A percentile compares a stretch with the other conserved stretches of the same genome.
Evolutionary conservation across 2,329 filamentous ascomycete genomes (phyloP).

Genomic region (Lasiodiplodia sp.): DNA sequence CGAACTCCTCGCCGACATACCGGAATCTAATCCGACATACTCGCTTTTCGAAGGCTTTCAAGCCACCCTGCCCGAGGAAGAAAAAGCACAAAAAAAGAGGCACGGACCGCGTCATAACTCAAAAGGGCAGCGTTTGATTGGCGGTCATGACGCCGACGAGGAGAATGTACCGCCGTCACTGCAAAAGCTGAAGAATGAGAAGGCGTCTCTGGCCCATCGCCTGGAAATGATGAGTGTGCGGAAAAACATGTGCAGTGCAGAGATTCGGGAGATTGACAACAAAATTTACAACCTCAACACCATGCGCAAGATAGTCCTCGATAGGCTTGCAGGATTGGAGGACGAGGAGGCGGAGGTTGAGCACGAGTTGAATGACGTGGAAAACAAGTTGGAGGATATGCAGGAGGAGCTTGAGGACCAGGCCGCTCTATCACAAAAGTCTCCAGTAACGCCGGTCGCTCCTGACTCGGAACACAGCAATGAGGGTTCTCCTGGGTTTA

Average conservation of each 20-base stretch:
- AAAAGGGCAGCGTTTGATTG: slow-evolving; percentile 77
- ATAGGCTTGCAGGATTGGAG: slow-evolving; percentile 84
- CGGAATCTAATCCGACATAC: slow-evolving; percentile 83
- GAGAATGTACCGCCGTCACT: slow-evolving; percentile 70
- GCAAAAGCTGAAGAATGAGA: slow-evolving; percentile 79
- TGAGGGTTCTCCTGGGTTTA: slow-evolving; percentile 70
- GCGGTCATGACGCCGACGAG: slow-evolving; percentile 66
- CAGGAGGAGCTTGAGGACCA: slow-evolving; percentile 65
- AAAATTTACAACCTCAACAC: slow-evolving; percentile 92
- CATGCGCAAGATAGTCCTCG: slow-evolving; percentile 91
- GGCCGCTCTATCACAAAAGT: slow-evolving; percentile 53
- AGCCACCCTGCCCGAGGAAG: slow-evolving; percentile 75
- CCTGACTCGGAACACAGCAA: slow-evolving; percentile 55
- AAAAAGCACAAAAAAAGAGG: slow-evolving; percentile 69
- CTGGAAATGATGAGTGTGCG: slow-evolving; percentile 90
- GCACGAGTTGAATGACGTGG: slow-evolving; percentile 74
- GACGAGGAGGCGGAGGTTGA: slow-evolving; percentile 90
- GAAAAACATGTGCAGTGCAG: slow-evolving; percentile 97
- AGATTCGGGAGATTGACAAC: slow-evolving; percentile 95
- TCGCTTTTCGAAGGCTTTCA: slow-evolving; percentile 97
- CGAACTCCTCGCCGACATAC: slow-evolving; percentile 87
- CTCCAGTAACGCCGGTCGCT: slow-evolving; percentile 50
- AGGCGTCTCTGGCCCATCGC: slow-evolving; percentile 79
- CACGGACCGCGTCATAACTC: slow-evolving; percentile 70
- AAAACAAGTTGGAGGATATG: slow-evolving; percentile 69